Conservation (phyloP, 345 rosid genomes). For the Bretschneidera sinensis region DNA sequence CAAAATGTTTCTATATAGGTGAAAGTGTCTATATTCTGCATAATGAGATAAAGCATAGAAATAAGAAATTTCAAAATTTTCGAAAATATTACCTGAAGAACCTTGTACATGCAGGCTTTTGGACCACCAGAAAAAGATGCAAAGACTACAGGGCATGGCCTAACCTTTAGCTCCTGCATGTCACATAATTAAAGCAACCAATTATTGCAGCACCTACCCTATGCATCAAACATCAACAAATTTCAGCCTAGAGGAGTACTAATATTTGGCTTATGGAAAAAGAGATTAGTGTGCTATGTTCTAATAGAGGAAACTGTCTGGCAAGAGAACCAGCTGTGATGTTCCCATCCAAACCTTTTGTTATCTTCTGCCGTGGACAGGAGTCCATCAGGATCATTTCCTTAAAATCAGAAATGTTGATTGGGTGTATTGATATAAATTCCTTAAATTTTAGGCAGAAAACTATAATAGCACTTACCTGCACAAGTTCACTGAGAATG, state of each 20-base stretch:
- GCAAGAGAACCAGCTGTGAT: neutral
- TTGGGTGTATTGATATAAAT: no score
- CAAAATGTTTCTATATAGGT: neutral
- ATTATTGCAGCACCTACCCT: constrained; percentile 5
- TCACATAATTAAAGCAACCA: constrained; percentile 8
- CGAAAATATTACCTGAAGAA: constrained; percentile 62
- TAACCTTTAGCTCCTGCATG: constrained; percentile 65
- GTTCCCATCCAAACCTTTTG: neutral
- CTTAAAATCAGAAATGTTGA: neutral
- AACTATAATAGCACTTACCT: constrained; percentile 34
- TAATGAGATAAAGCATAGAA: neutral
- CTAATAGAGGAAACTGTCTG: neutral
- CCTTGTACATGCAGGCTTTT: constrained; percentile 86
- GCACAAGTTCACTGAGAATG: constrained; percentile 55
- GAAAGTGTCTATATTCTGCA: neutral
- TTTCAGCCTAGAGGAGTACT: neutral
- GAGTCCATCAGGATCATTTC: neutral
- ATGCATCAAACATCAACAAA: constrained; percentile 7
- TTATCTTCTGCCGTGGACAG: neutral
- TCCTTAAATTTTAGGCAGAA: neutral
- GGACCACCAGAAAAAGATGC: constrained; percentile 93
- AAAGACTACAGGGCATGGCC: constrained; percentile 71
- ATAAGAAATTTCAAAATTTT: no score
- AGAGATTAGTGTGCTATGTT: neutral
- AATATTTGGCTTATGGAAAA: neutral